Evolutionary conservation across 1,284 basidiomycete genomes (phyloP).

Genomic region (Meira miltonrushii): DNA sequence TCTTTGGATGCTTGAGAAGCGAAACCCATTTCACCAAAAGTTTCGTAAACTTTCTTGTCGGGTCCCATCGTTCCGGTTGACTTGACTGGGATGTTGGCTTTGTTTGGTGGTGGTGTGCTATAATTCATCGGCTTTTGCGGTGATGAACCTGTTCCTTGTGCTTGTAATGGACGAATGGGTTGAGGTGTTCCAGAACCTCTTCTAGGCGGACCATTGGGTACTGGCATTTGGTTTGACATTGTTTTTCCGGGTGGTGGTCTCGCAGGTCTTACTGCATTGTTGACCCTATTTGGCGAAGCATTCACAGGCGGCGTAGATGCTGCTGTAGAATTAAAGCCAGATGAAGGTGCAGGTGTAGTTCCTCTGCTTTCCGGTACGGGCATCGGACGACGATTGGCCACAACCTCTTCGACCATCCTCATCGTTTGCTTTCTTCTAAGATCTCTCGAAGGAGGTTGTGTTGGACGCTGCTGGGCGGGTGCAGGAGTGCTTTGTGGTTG

Average conservation of each 20-base stretch:
- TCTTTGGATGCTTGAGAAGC: constrained; percentile 56
- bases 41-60: constrained; percentile 61
- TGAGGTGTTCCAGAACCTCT: not conserved
- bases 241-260: not conserved
- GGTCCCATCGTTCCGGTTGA: not conserved
- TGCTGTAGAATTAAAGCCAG: not conserved
- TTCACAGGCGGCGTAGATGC: not conserved
- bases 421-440: constrained; percentile 34
- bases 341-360: not conserved
- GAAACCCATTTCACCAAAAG: constrained; percentile 90
- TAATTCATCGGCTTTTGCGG: not conserved
- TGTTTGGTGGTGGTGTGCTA: not conserved
- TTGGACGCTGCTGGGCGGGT: not conserved
- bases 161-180: not conserved
- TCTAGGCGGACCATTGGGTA: not conserved
- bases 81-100: not conserved
- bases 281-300: not conserved
- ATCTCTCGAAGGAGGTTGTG: constrained; percentile 13
- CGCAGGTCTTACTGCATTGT: no score
- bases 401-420: constrained; percentile 39
- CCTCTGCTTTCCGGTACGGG: not conserved
- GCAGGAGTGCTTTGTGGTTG: not conserved
- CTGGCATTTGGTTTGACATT: not conserved
- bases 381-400: not conserved
- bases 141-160: not conserved